A percentile compares a stretch with the other conserved stretches of the same genome.
Evolutionary conservation across 2,329 filamentous ascomycete species (phyloP).

Genomic region (Talaromyces funiculosus): DNA sequence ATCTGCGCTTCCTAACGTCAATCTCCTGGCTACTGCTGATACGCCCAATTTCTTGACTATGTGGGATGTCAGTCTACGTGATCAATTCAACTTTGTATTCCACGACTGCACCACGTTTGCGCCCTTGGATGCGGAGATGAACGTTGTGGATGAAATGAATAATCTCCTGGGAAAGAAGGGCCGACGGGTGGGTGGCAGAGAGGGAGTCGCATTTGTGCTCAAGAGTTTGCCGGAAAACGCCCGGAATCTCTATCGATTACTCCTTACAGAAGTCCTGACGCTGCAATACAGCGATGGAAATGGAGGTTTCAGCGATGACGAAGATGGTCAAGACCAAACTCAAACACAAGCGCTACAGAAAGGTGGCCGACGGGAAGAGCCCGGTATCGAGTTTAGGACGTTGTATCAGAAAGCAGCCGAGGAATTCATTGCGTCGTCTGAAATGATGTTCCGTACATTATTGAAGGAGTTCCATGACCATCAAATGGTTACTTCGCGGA

Average conservation of each 20-base stretch:
- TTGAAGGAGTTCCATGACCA: conserved; percentile 98
- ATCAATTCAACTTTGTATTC: conserved; percentile 79
- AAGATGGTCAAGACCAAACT: conserved; percentile 19
- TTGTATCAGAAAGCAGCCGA: conserved; percentile 94
- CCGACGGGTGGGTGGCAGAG: conserved; percentile 75
- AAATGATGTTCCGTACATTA: conserved; percentile 90
- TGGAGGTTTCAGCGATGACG: conserved; percentile 50
- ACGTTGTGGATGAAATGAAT: conserved; percentile 86
- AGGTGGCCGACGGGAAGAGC: conserved; percentile 26
- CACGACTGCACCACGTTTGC: conserved; percentile 92
- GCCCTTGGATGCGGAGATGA: conserved; percentile 66
- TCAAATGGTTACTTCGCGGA: conserved; percentile 88
- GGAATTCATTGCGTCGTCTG: conserved; percentile 93
- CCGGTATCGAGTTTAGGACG: conserved; percentile 81
- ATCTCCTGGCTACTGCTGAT: conserved; percentile 74
- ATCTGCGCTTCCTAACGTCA: conserved; percentile 65
- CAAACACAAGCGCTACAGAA: not conserved
- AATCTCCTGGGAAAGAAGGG: conserved; percentile 76
- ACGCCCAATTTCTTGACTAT: conserved; percentile 80
- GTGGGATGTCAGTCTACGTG: conserved; percentile 82
- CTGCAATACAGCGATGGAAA: conserved; percentile 44
- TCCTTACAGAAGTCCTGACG: conserved; percentile 78
- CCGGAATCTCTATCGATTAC: conserved; percentile 73
- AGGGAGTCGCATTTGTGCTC: conserved; percentile 86
- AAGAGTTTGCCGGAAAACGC: conserved; percentile 90